phyloP scores from a whole-genome alignment of 1,139 yeast genomes.

The Yamadazyma taylorii region DNA sequence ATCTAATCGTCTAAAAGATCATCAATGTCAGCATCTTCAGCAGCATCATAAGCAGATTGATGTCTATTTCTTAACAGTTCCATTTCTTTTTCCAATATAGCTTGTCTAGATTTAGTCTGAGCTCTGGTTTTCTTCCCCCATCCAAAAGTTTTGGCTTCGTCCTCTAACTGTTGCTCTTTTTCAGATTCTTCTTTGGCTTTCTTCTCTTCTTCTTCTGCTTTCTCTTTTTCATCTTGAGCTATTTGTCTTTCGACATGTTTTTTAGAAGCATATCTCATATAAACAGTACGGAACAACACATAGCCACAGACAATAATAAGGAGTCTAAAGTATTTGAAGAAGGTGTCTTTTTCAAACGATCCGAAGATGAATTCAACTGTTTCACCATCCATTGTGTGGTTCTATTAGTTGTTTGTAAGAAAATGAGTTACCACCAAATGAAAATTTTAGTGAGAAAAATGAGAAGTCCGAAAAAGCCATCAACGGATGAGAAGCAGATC shows the following conservation, averaged over 20 bases:
- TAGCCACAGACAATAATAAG: conserved; percentile 36
- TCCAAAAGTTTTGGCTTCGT: conserved; percentile 57
- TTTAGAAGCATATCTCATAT: conserved; percentile 45
- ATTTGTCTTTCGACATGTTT: conserved; percentile 54
- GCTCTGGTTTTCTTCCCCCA: conserved; percentile 78
- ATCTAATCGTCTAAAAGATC: conserved; percentile 57
- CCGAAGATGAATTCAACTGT: conserved; percentile 35
- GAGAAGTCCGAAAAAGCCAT: neutral
- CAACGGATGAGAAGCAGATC: neutral
- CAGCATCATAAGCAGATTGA: conserved; percentile 51
- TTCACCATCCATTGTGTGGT: too few species aligned
- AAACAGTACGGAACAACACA: conserved; percentile 36
- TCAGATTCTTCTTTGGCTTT: conserved; percentile 33
- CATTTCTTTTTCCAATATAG: conserved; percentile 48
- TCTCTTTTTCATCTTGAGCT: conserved; percentile 46
- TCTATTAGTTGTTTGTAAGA: too few species aligned
- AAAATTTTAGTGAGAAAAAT: neutral
- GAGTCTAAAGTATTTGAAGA: conserved; percentile 41
- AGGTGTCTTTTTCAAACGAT: conserved; percentile 35
- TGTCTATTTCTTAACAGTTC: conserved; percentile 41
- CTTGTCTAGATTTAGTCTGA: conserved; percentile 53
- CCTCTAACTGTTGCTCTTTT: conserved; percentile 28
- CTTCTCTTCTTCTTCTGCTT: conserved; percentile 34
- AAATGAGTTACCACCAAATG: too few species aligned
- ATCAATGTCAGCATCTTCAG: conserved; percentile 66